Evolutionary conservation across 257 asterid species (phyloP), one percentile per base, ranked within the genome.

Genomic region (Gardenia jasminoides): DNA sequence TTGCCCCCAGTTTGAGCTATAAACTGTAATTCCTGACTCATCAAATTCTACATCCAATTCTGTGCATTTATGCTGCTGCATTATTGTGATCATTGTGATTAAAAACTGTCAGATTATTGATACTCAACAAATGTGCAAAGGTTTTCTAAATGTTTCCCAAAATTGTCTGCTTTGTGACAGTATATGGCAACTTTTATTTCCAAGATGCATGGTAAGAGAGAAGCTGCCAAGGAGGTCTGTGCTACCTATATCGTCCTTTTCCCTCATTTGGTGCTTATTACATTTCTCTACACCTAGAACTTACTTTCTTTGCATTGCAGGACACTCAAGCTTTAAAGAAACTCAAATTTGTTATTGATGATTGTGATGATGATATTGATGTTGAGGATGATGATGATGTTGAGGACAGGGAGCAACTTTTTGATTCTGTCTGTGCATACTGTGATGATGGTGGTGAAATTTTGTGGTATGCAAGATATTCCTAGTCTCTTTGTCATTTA

Each of bases 381-480:
- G 72, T 43, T 75, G 83, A 77, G 74, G 85, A 65, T 31, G 70
- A 69, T 74, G 87, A 85, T 75, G 83, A 75, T 78, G 85, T 65
- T 39, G 73, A 69, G 74, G 87, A 85, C 67, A 86, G 62, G 31
- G 82, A 78, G 70, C 74, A 76, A 46, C 67, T 83, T 76, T 87
- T 85, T 82, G 92, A 85, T 76, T 80, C 85, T 67, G 93, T 90
- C 46, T 90, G 97, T 82, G 90, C 89, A 24, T 80, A 77, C 31
- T 92, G 97, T 84, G 97, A 92, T 72, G 90, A 92, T 83, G 97
- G 97, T 76, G 97, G 97, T 15, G 85, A 89, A 52, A 13, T 92
- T 77, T 80, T 90, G 76, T 81, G 91, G 95, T 92, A 92, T 78
- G 88, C 64, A 44, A 3, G 12, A 39, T 73, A 76, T 80, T 76